A percentile compares a stretch with the other conserved stretches of the same genome.
These are phyloP conservation scores for Penicillium sp. DNA, from an alignment of 2,329 filamentous ascomycete genomes.

Conservation along the genomic window DNA sequence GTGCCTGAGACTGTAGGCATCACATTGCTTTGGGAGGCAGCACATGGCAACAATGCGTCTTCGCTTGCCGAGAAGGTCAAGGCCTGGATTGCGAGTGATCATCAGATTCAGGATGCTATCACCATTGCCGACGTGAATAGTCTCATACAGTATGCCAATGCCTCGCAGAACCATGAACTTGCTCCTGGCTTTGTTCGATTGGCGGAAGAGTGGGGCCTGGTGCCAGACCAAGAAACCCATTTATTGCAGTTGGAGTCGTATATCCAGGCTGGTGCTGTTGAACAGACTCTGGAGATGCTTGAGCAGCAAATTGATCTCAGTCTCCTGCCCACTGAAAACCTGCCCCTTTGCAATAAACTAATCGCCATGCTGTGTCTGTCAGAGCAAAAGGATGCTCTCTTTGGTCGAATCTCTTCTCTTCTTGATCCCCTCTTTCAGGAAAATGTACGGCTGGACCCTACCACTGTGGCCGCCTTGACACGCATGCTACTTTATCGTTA, in stretches of 20 bases:
- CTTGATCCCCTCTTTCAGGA: constrained; percentile 70
- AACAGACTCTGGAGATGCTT: constrained; percentile 57
- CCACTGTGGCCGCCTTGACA: constrained; percentile 72
- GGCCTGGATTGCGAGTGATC: constrained; percentile 57
- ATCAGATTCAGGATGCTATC: constrained; percentile 49
- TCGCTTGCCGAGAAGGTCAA: constrained; percentile 71
- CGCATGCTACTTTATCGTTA: constrained; percentile 71
- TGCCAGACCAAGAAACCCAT: constrained; percentile 67
- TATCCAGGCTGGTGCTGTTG: constrained; percentile 69
- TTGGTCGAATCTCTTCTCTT: constrained; percentile 70
- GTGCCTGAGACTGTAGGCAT: constrained; percentile 66
- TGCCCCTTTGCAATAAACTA: constrained; percentile 67
- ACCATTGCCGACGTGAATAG: constrained; percentile 73
- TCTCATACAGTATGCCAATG: constrained; percentile 69
- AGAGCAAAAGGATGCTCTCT: constrained; percentile 54
- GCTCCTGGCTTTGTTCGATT: constrained; percentile 72
- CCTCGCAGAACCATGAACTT: constrained; percentile 66
- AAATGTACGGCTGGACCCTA: constrained; percentile 66
- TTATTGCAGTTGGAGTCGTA: constrained; percentile 74
- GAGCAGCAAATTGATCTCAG: constrained; percentile 53
- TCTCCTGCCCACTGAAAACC: constrained; percentile 56
- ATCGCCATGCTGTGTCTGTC: constrained; percentile 65
- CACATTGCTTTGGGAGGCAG: constrained; percentile 71
- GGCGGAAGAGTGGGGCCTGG: constrained; percentile 62
- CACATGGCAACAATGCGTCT: constrained; percentile 68